Base-by-base conservation (phyloP, 208 protist genomes). In the Wallacemonas sp. region DNA sequence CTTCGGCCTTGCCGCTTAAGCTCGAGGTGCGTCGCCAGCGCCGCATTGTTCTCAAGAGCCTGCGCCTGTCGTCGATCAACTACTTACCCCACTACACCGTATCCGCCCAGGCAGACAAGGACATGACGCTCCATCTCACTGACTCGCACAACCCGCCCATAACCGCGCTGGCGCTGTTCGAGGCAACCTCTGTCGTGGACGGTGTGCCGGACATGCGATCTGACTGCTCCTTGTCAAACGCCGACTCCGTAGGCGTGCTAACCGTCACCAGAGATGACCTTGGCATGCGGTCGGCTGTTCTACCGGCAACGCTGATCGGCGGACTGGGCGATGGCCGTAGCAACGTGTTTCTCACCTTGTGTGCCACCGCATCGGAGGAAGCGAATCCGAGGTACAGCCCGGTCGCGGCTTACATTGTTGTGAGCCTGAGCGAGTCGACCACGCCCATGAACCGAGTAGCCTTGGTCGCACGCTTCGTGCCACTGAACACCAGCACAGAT, bases 41-140 rank as follows among this genome's bases (percentile, higher is more conserved):
- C 42, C 41, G 38, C 34, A 69, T 87, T 41, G 2, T 37, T n/a
- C 50, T 91, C n/a, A 59, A 44, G 21, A 27, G 52, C 24, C 73
- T 91, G 21, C 68, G 78, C 2, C 62, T 91, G 37, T 63, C 78
- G 8, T 87, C 84, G 0, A 61, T 91, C 30, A 85, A 83, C 63
- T 83, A 87, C 65, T 60, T 85, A 12, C 78, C 84, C 0, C 65
- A 83, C 65, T 74, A 76, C 38, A 59, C 66, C 12, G 62, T 87
- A 39, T 63, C 75, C 8, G 73, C 75, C 34, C 50, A 60, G 19
- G 53, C 67, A 15, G 42, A 30, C 30, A 64, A 58, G 29, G 73
- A 82, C 55, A 75, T 68, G 17, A 72, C 72, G 24, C 55, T 91
- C 19, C 74, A 81, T 17, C 52, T 91, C 37, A 85, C 81, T 19